phyloP scores from a whole-genome alignment of 2,329 filamentous ascomycete species.

The Thelonectria discophora region DNA sequence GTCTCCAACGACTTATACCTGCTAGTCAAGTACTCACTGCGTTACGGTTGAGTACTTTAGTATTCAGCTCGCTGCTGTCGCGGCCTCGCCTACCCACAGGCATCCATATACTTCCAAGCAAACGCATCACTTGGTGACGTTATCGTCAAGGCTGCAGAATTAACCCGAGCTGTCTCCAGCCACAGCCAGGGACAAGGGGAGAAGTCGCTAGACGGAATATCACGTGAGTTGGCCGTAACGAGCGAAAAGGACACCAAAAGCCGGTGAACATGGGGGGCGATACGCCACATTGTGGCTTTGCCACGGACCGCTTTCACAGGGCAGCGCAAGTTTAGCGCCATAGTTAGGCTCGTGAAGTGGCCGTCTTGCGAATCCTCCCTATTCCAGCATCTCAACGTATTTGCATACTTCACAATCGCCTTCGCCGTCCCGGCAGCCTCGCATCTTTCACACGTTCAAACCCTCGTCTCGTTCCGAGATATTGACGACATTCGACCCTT shows the following conservation, averaged over 20 bases:
- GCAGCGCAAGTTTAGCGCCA: conserved; percentile 41
- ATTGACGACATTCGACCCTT: conserved; percentile 6
- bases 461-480: conserved; percentile 1
- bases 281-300: conserved; percentile 42
- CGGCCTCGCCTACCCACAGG: conserved; percentile 7
- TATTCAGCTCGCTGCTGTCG: background rate
- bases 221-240: conserved; percentile 27
- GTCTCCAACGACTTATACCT: too few species aligned
- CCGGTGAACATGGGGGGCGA: conserved; percentile 12
- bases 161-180: conserved; percentile 29
- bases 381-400: conserved; percentile 42
- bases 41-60: background rate
- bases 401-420: conserved; percentile 34
- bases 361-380: conserved; percentile 46
- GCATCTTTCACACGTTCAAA: conserved; percentile 14
- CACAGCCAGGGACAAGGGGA: conserved; percentile 21
- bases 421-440: conserved; percentile 25
- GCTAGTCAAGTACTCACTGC: too few species aligned
- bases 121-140: conserved; percentile 39
- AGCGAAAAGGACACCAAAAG: background rate
- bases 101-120: conserved; percentile 23
- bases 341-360: conserved; percentile 46
- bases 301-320: conserved; percentile 32
- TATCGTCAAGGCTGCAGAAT: conserved; percentile 36
- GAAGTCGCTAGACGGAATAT: background rate